Evolutionary conservation across 2,329 filamentous ascomycete genomes (phyloP), one percentile per base, ranked within the genome.

Genomic region (Xylariaceae sp.): DNA sequence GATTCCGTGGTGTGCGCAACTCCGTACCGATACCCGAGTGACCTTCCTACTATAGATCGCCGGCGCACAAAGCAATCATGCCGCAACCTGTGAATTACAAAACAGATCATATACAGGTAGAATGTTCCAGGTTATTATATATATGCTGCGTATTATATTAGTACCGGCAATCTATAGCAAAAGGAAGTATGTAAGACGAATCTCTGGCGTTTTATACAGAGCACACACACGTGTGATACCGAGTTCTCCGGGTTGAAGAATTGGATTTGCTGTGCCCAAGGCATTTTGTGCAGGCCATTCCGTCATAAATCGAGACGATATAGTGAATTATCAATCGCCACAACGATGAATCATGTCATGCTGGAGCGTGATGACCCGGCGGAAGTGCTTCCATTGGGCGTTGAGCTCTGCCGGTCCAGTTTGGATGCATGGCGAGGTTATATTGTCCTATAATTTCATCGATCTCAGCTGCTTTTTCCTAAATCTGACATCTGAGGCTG

Each of bases 281-380:
- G n/a, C 5, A 45, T 42, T 42, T 42, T 42, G 37, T 42, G 37
- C 61, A 61, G 61, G 55, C 61, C 56, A 63, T 56, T 55, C 4
- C 30, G n/a, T 13, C 13, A 42, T 42, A 9, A 42, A 13, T 42
- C 23, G 23, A 30, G 23, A 5, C 23, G 23, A 30, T 30, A 30
- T 30, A 30, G 23, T 30, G 10, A 45, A 45, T 13, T 45, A 45
- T 45, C 5, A 59, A 56, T 58, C 34, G 51, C 42, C 53, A 56
- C 55, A 53, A 56, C 50, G 9, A 54, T 45, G 42, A 56, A 63
- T 63, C 61, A 63, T 59, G 53, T 61, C 61, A 61, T 30, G 51
- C 58, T 59, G 53, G 58, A 61, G 61, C 59, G 61, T 61, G 59
- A 55, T 58, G 57, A 59, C 61, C 59, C 59, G 61, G 53, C 59